These are phyloP conservation scores for Flueggea neowawraea DNA, from an alignment of 441 rosid species.

Conservation along the genomic window DNA sequence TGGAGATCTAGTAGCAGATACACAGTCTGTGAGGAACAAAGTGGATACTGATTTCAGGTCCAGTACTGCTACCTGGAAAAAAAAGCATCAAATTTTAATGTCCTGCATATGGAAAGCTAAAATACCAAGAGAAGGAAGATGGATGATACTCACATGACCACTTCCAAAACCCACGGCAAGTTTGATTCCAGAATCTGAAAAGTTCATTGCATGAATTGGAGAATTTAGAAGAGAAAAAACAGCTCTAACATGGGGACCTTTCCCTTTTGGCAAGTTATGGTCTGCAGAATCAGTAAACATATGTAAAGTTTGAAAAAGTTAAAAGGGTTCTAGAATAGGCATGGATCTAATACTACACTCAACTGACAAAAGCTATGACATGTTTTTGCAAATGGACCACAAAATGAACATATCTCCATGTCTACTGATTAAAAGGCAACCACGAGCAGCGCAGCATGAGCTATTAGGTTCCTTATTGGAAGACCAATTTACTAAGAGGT, in stretches of 20 bases:
- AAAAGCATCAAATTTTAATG: constrained; percentile 15
- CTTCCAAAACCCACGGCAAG: constrained; percentile 59
- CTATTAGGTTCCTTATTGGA: too few species aligned
- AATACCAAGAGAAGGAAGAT: background rate
- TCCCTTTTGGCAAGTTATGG: constrained; percentile 37
- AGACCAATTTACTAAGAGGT: too few species aligned
- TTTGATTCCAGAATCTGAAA: constrained; percentile 42
- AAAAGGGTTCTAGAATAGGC: background rate
- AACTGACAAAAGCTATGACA: too few species aligned
- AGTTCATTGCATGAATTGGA: constrained; percentile 46
- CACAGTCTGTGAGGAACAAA: constrained; percentile 40
- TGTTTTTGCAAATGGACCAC: too few species aligned
- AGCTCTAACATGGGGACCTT: constrained; percentile 40
- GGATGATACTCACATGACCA: constrained; percentile 48
- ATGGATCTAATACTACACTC: too few species aligned
- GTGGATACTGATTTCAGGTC: constrained; percentile 48
- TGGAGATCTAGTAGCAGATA: constrained; percentile 38
- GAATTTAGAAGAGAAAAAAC: constrained; percentile 48
- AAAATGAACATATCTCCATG: too few species aligned
- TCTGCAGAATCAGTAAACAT: constrained; percentile 30
- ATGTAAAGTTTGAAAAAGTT: constrained; percentile 10
- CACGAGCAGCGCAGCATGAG: too few species aligned
- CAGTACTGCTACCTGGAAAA: constrained; percentile 56
- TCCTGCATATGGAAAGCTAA: too few species aligned
- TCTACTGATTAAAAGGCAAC: too few species aligned